Evolutionary conservation across 2,329 filamentous ascomycete species (phyloP).

Genomic region (Aspergillus sp.): DNA sequence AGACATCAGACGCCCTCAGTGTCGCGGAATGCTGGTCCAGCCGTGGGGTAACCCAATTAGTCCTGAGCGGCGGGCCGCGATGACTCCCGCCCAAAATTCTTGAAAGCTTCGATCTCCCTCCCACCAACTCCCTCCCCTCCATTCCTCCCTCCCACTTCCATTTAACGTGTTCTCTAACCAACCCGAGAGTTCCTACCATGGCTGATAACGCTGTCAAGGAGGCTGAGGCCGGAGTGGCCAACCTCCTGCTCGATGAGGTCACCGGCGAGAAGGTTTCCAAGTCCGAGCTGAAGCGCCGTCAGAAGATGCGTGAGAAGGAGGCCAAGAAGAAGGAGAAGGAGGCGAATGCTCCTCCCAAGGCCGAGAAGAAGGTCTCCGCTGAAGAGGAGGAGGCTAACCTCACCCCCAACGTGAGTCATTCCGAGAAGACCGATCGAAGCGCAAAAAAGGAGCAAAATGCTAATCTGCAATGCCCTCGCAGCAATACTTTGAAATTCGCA

Average conservation of each 20-base stretch:
- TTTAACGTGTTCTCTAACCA: slow-evolving; percentile 3
- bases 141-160: slow-evolving; percentile 9
- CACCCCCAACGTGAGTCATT: slow-evolving; percentile 64
- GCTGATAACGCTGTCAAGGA: slow-evolving; percentile 41
- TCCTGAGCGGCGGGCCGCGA: slow-evolving; percentile 14
- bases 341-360: slow-evolving; percentile 61
- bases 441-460: not conserved
- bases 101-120: slow-evolving; percentile 16
- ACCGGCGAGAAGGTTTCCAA: slow-evolving; percentile 86
- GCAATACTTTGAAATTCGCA: slow-evolving; percentile 97
- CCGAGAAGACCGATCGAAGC: not conserved
- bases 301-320: slow-evolving; percentile 85
- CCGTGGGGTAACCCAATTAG: slow-evolving; percentile 21
- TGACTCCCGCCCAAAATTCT: slow-evolving; percentile 35
- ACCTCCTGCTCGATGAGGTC: slow-evolving; percentile 84
- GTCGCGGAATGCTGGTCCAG: not conserved
- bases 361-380: slow-evolving; percentile 58
- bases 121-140: slow-evolving; percentile 12
- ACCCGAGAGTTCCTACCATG: slow-evolving; percentile 27
- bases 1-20: not conserved
- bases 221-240: slow-evolving; percentile 55
- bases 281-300: slow-evolving; percentile 88
- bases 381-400: slow-evolving; percentile 69
- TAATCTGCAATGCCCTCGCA: slow-evolving; percentile 31
- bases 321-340: slow-evolving; percentile 87